These are phyloP conservation scores for Lecanoromycetidae sp. DNA, from an alignment of 2,329 filamentous ascomycete genomes.

Conservation along the genomic window DNA sequence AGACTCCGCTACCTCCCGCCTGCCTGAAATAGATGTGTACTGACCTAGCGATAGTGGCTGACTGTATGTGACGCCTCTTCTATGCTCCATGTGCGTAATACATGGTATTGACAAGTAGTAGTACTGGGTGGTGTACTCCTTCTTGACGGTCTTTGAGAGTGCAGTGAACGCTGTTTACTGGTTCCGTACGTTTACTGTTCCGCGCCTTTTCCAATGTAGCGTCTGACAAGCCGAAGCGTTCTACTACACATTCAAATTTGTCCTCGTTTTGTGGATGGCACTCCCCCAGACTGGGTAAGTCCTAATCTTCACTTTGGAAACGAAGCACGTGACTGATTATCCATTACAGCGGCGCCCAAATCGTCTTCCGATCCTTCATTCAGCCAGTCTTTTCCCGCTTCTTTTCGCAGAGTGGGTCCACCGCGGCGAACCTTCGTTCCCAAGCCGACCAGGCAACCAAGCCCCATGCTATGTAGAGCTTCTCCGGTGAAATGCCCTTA, in stretches of 20 bases:
- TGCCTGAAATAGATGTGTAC: conserved; percentile 10
- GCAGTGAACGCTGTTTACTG: conserved; percentile 56
- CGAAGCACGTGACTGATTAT: conserved; percentile 13
- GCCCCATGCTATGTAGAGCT: conserved; percentile 14
- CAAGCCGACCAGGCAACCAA: conserved; percentile 59
- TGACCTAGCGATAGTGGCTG: conserved; percentile 43
- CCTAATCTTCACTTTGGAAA: conserved; percentile 5
- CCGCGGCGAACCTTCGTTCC: conserved; percentile 75
- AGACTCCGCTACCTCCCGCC: conserved; percentile 20
- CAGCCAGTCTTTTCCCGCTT: conserved; percentile 85
- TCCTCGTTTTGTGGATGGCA: conserved; percentile 93
- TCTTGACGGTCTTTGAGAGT: conserved; percentile 54
- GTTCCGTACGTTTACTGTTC: conserved; percentile 41
- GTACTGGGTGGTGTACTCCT: conserved; percentile 59
- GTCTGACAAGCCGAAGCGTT: conserved; percentile 47
- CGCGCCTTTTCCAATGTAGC: background rate
- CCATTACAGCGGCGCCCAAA: conserved; percentile 65
- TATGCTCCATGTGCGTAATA: conserved; percentile 15
- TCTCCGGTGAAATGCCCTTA: background rate
- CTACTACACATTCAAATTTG: conserved; percentile 99
- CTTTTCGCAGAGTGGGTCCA: conserved; percentile 60
- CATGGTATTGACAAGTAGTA: conserved; percentile 23
- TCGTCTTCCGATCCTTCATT: conserved; percentile 94
- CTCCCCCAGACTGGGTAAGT: conserved; percentile 86
- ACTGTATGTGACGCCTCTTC: conserved; percentile 34